Conservation (phyloP, 1,284 basidiomycete species). For the Cutaneotrichosporon daszewskae region DNA sequence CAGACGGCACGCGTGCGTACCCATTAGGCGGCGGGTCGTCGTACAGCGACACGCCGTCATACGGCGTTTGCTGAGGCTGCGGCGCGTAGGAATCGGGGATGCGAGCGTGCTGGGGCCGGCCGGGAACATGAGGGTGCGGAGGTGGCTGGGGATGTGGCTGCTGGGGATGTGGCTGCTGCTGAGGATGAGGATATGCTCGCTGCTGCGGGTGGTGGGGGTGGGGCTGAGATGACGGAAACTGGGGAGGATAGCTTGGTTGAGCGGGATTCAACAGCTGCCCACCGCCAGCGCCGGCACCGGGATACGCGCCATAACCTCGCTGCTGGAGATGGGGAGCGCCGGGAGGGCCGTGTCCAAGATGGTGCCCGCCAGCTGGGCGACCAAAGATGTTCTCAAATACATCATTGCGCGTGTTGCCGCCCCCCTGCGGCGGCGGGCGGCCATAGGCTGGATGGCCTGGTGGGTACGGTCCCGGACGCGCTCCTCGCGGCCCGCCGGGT, state of each 20-base stretch:
- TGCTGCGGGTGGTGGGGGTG: slow-evolving; percentile 4
- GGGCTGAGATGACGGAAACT: slow-evolving; percentile 1
- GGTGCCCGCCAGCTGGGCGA: slow-evolving; percentile 42
- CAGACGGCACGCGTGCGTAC: neutral
- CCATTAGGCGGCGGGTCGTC: neutral
- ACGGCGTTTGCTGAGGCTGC: slow-evolving; percentile 1
- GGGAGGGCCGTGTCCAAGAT: slow-evolving; percentile 22
- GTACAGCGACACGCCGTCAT: slow-evolving; percentile 4
- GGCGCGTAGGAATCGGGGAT: slow-evolving; percentile 1
- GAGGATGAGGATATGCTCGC: neutral
- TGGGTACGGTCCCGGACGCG: slow-evolving; percentile 7
- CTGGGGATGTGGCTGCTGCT: neutral
- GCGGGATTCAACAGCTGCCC: slow-evolving; percentile 2
- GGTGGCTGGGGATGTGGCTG: neutral
- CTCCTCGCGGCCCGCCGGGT: slow-evolving; percentile 7
- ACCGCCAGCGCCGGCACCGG: neutral
- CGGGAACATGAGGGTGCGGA: too few relatives aligned
- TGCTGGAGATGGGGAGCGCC: slow-evolving; percentile 1
- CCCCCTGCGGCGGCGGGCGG: neutral
- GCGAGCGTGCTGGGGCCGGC: neutral
- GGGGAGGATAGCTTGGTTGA: slow-evolving; percentile 9
- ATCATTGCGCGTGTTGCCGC: slow-evolving; percentile 30
- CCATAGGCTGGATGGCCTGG: neutral
- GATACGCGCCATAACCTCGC: neutral
- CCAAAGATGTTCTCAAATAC: slow-evolving; percentile 49